Evolutionary conservation across 352 stramenopile genomes (phyloP), one percentile per base, ranked within the genome.

Genomic region (Phytophthora fragariaefolia): DNA sequence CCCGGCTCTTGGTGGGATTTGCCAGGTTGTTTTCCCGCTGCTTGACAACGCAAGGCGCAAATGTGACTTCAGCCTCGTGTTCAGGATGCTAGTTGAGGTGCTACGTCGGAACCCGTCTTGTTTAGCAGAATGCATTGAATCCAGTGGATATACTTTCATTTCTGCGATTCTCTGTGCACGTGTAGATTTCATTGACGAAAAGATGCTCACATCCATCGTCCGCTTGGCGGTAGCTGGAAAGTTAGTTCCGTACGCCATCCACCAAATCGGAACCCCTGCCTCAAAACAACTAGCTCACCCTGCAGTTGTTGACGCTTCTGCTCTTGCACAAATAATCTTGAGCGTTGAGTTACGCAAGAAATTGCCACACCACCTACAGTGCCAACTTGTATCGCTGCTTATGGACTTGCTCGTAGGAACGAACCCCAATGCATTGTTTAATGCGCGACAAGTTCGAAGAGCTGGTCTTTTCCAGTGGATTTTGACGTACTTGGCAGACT

Each of bases 341-440:
- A 87, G 73, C 36, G 42, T 50, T 2, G 67, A 85, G 10, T 22
- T 95, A 6, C 80, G 79, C 1, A 74, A 66, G 24, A 57, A 66
- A 18, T 46, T 95, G 12, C 58, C 70, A 15, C 56, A 77, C 27
- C 49, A 64, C 27, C 60, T 87, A 6, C 83, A 93, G 55, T 76
- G 84, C 12, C 76, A 87, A 22, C 49, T 95, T 1, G 58, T 95
- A 18, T 30, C 62, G 7, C 63, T 79, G 6, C 70, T 95, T 4
- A 71, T 80, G 38, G 61, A 76, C n/a, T 64, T 83, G 3, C 50
- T 95, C 6, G 69, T 80, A 10, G 18, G 56, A 0, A 59, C 64
- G 6, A 95, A 95, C 52, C 80, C 83, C 2, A 95, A 95, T 30
- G 73, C 84, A 9, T 61, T 95, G 12, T 95, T 95, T 54, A 95